phyloP scores from a whole-genome alignment of 805 yeast genomes.

The Schizosaccharomyces osmophilus region DNA sequence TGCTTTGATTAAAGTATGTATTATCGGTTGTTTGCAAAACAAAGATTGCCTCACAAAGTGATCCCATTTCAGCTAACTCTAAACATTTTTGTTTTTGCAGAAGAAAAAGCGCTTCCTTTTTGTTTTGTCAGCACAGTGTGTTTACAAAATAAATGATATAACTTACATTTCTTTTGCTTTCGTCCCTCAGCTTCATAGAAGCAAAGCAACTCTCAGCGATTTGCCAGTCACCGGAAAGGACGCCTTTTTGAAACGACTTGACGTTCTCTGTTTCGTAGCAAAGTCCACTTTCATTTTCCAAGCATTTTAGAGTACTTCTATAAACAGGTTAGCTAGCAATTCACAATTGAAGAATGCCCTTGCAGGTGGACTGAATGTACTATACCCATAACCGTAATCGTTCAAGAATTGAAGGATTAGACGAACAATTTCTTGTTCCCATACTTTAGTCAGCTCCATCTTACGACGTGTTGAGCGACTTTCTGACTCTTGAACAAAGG shows the following conservation, averaged over 20 bases:
- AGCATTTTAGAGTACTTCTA: constrained; percentile 13
- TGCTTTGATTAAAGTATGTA: not conserved
- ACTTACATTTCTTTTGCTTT: constrained; percentile 8
- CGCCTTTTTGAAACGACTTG: constrained; percentile 17
- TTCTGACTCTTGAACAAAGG: not conserved
- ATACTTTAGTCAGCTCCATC: not conserved
- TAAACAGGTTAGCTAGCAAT: not conserved
- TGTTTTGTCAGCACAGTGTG: not conserved
- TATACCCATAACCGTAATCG: constrained; percentile 23
- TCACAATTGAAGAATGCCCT: not conserved
- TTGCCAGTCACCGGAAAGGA: constrained; percentile 22
- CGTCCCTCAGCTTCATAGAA: constrained; percentile 10
- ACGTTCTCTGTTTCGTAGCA: constrained; percentile 20
- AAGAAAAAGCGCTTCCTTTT: constrained; percentile 12
- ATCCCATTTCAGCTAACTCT: constrained; percentile 18
- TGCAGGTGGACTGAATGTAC: too few relatives aligned
- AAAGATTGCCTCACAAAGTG: constrained; percentile 16
- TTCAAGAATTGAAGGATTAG: constrained; percentile 25
- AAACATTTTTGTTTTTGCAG: constrained; percentile 20
- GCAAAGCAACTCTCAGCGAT: constrained; percentile 15
- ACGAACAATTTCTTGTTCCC: constrained; percentile 21
- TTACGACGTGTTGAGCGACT: not conserved
- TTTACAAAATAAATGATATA: not conserved
- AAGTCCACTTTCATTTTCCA: constrained; percentile 18
- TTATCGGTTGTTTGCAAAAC: constrained; percentile 6